Evolutionary conservation across 2,329 filamentous ascomycete species (phyloP).

Genomic region (Penicillium oxalicum): DNA sequence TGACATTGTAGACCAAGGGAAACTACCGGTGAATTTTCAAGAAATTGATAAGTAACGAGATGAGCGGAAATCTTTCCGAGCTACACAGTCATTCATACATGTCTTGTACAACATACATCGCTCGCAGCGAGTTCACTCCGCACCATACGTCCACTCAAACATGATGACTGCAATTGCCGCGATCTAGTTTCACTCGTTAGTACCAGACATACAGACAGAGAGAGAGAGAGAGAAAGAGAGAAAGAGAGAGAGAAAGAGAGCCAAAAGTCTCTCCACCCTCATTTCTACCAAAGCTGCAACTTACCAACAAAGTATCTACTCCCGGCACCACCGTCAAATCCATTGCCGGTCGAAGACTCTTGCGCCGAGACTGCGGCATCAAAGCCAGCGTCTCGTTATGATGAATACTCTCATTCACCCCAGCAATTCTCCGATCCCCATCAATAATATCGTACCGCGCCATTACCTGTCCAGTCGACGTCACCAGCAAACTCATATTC

Average conservation of each 20-base stretch:
- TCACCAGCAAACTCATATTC: slow-evolving; percentile 11
- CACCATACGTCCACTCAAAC: slow-evolving; percentile 9
- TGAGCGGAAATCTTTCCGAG: too few relatives aligned
- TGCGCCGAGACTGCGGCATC: slow-evolving; percentile 2
- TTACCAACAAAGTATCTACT: slow-evolving; percentile 21
- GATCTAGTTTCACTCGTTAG: not conserved
- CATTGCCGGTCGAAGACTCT: slow-evolving; percentile 17
- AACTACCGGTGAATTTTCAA: too few relatives aligned
- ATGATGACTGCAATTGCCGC: slow-evolving; percentile 9
- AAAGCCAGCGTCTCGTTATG: slow-evolving; percentile 17
- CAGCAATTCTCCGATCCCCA: slow-evolving; percentile 17
- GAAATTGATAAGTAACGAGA: too few relatives aligned
- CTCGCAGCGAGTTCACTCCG: not conserved
- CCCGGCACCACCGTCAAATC: slow-evolving; percentile 19
- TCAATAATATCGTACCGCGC: slow-evolving; percentile 19
- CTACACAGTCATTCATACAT: too few relatives aligned
- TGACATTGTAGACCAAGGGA: too few relatives aligned
- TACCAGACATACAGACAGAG: not conserved
- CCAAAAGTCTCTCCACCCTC: too few relatives aligned
- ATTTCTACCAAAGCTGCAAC: not conserved
- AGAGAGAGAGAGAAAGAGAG: not conserved
- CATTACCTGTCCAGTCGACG: slow-evolving; percentile 25
- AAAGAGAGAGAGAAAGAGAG: too few relatives aligned
- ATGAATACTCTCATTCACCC: slow-evolving; percentile 18
- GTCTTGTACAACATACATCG: too few relatives aligned